These are phyloP conservation scores for Phtheirospermum japonicum DNA, from an alignment of 257 asterid genomes.

Conservation along the genomic window DNA sequence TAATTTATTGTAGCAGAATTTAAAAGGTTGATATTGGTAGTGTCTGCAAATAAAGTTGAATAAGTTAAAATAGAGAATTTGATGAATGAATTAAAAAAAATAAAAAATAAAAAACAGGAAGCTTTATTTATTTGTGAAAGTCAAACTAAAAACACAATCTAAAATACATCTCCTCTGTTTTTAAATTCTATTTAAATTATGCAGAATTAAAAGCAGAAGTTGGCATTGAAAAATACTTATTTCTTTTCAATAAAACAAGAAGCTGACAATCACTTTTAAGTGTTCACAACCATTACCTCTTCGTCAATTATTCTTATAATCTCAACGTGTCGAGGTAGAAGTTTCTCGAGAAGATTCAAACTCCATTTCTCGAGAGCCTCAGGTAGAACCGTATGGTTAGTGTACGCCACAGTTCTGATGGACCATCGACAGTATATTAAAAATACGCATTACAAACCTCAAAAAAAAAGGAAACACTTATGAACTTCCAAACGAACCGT, in stretches of 20 bases:
- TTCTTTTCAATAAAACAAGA: background rate
- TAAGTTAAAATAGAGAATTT: too few species aligned
- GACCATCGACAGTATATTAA: constrained; percentile 12
- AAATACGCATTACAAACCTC: constrained; percentile 11
- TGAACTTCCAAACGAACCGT: constrained; percentile 39
- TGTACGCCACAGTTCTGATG: constrained; percentile 83
- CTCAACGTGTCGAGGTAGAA: constrained; percentile 88
- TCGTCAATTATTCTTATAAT: constrained; percentile 76
- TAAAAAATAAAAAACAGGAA: too few species aligned
- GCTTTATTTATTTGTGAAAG: too few species aligned
- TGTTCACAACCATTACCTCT: constrained; percentile 40
- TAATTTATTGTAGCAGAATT: too few species aligned
- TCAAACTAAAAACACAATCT: too few species aligned
- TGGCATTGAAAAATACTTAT: too few species aligned
- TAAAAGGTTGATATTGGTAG: too few species aligned
- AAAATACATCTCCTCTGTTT: too few species aligned
- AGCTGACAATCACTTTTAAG: constrained; percentile 26
- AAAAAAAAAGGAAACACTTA: background rate
- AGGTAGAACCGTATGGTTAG: constrained; percentile 87
- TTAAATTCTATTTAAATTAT: too few species aligned
- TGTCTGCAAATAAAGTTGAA: too few species aligned
- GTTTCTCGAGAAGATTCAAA: constrained; percentile 66
- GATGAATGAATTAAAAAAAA: too few species aligned
- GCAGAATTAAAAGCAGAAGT: too few species aligned
- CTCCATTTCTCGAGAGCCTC: constrained; percentile 96